Base-by-base conservation (phyloP, 805 yeast species). In the Metschnikowia bowlesiae region DNA sequence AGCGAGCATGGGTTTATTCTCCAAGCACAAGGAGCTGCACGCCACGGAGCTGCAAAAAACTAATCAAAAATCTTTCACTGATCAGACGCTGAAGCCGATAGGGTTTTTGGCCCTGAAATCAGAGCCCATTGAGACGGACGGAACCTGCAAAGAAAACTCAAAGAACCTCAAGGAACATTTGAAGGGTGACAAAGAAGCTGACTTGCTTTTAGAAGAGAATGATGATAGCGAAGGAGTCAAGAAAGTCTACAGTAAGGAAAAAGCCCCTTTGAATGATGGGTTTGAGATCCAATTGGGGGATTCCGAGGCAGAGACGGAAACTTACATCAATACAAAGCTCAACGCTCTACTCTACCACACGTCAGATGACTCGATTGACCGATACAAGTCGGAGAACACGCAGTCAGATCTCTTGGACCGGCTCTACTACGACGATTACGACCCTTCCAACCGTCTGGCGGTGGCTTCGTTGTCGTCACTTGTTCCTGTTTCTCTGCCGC, bases 341-440 rank as follows among this genome's bases (percentile, higher is more conserved):
- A 73, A 73, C 51, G 72, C 76, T 2, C 54, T 69, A 44, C 53
- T 73, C 14, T 73, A 65, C 52, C 74, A 72, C 54, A 67, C 71
- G 6, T 62, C 66, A 35, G 62, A 68, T 33, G 78, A 73, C 38
- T 58, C 71, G 3, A 63, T 73, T 11, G 75, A 71, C 48, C 45
- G 66, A 39, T 73, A 73, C 58, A 63, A 63, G 47, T 62, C 58
- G 46, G 73, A 73, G 49, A 71, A 71, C 57, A 66, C 63, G 51
- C 61, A 68, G 16, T 67, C 70, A 48, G 78, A 73, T 52, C 63
- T 73, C 34, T 53, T 73, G 46, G 78, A 76, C 4, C 55, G 78
- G 46, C 61, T 73, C 9, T 71, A 72, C 56, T 72, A 69, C 52
- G 78, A 73, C 53, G 76, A 73, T 48, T 73, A 63, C 52, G 76